phyloP scores from a whole-genome alignment of 345 rosid species.

The Noccaea caerulescens region DNA sequence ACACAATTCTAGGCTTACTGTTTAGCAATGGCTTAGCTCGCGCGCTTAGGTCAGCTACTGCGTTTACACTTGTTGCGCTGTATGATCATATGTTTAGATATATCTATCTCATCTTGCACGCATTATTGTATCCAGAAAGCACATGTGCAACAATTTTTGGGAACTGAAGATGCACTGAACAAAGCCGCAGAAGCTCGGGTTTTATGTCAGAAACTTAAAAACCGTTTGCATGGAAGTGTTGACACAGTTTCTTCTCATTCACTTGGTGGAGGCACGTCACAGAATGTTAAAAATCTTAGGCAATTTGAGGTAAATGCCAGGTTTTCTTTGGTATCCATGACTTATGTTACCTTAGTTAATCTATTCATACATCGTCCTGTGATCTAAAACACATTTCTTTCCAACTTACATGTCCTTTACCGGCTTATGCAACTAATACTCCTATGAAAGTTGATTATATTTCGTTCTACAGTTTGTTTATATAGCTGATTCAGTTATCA shows the following conservation, averaged over 20 bases:
- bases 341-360: constrained; percentile 1
- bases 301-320: constrained; percentile 68
- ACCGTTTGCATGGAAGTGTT: constrained; percentile 68
- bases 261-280: constrained; percentile 59
- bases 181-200: constrained; percentile 86
- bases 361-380: neutral
- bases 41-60: neutral
- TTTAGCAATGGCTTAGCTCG: constrained; percentile 17
- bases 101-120: constrained; percentile 15
- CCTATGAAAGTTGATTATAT: neutral
- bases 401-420: neutral
- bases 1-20: constrained; percentile 3
- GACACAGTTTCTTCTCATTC: constrained; percentile 59
- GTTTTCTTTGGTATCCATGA: neutral
- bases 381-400: constrained; percentile 7
- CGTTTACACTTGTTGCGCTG: constrained; percentile 4
- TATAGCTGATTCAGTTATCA: neutral
- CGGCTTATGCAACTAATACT: neutral
- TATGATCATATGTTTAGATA: neutral
- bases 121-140: constrained; percentile 63
- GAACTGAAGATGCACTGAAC: constrained; percentile 85
- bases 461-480: neutral
- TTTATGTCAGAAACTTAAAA: constrained; percentile 66
- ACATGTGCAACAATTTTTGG: constrained; percentile 89
- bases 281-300: constrained; percentile 69